Conservation (phyloP, 805 yeast genomes). For the Diddensiella santjacobensis region DNA sequence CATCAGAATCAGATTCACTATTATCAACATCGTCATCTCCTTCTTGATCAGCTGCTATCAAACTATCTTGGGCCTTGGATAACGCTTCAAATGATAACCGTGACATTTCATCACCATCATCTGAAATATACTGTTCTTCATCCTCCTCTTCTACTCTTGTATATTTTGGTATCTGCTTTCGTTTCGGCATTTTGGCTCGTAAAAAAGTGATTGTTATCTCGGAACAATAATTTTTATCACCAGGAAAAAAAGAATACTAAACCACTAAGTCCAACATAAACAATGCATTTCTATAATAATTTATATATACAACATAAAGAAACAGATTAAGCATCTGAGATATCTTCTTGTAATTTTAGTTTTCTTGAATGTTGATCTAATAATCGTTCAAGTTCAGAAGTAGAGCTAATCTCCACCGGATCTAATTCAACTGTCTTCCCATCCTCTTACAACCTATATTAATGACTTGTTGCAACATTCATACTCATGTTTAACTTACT, state of each 20-base stretch:
- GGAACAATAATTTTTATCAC: too few species aligned
- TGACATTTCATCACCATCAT: conserved; percentile 12
- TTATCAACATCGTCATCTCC: conserved; percentile 7
- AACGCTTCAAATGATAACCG: conserved; percentile 30
- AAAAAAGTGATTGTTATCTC: too few species aligned
- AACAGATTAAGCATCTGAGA: conserved; percentile 34
- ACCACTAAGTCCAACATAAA: too few species aligned
- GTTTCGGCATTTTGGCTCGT: conserved; percentile 8
- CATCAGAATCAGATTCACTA: conserved; percentile 19
- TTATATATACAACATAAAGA: too few species aligned
- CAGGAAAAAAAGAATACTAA: too few species aligned
- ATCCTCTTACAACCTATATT: conserved; percentile 56
- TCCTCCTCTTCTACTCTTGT: conserved; percentile 3
- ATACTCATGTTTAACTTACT: too few species aligned
- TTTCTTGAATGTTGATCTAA: conserved; percentile 83
- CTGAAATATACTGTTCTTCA: conserved; percentile 2
- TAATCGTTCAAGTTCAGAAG: conserved; percentile 59
- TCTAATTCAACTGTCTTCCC: conserved; percentile 65
- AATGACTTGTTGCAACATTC: too few species aligned
- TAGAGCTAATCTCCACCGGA: conserved; percentile 48
- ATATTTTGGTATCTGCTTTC: conserved; percentile 4
- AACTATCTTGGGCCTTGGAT: conserved; percentile 25
- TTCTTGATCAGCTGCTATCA: conserved; percentile 14
- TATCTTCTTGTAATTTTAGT: conserved; percentile 69
- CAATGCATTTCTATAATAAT: too few species aligned